Percentiles rank a stretch among this genome's conserved stretches.
Evolutionary conservation across 1,139 yeast genomes (phyloP).

Genomic region (Blastobotrys buckinghamii): DNA sequence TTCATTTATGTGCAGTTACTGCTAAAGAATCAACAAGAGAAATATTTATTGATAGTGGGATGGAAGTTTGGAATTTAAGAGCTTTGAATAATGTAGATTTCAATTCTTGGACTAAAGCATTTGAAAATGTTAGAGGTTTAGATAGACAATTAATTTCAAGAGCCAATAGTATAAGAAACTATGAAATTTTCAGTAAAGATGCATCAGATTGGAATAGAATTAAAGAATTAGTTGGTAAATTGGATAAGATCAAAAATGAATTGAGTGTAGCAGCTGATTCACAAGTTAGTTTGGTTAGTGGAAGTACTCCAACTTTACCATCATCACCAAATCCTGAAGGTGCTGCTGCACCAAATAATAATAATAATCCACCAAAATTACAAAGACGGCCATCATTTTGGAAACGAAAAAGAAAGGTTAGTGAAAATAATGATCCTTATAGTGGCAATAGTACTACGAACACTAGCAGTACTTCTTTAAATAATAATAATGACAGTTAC

Average conservation of each 20-base stretch:
- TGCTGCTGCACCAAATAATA: neutral
- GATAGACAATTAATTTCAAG: neutral
- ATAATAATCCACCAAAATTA: conserved; percentile 1
- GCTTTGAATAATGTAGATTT: conserved; percentile 63
- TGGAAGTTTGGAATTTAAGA: conserved; percentile 89
- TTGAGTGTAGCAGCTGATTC: neutral
- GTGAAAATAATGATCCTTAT: conserved; percentile 1
- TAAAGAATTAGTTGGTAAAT: conserved; percentile 7
- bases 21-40: conserved; percentile 66
- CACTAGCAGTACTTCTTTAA: neutral
- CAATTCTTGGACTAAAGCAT: conserved; percentile 57
- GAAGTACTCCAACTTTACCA: neutral
- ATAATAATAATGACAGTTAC: neutral
- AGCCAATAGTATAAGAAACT: neutral
- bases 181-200: neutral
- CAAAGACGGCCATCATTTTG: conserved; percentile 22
- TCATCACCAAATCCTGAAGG: conserved; percentile 1
- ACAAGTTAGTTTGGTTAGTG: neutral
- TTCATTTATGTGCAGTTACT: conserved; percentile 70
- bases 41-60: conserved; percentile 85
- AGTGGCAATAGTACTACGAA: neutral
- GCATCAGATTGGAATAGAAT: conserved; percentile 8
- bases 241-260: conserved; percentile 1
- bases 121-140: conserved; percentile 9
- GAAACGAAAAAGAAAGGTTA: conserved; percentile 14